These are phyloP conservation scores for Myriosclerotinia scirpicola DNA, from an alignment of 2,329 filamentous ascomycete genomes.

Conservation along the genomic window DNA sequence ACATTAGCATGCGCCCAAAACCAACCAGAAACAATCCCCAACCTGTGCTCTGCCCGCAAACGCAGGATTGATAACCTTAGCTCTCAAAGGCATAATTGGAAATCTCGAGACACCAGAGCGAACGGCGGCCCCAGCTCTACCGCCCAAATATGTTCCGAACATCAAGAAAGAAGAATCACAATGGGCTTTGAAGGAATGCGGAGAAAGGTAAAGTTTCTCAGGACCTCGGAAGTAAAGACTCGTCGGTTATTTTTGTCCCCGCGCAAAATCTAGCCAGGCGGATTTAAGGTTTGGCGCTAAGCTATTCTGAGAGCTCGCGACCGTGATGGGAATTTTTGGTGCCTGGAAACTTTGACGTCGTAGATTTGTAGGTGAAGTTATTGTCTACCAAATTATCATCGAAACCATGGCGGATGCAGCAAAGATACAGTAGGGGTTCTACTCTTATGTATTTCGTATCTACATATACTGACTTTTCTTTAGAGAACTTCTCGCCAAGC, in stretches of 20 bases:
- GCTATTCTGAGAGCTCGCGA: constrained; percentile 26
- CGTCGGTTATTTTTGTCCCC: constrained; percentile 25
- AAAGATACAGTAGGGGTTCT: constrained; percentile 64
- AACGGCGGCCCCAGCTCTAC: constrained; percentile 55
- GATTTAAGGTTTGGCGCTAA: constrained; percentile 32
- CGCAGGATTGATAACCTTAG: constrained; percentile 66
- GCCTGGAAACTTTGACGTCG: constrained; percentile 27
- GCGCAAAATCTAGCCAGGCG: constrained; percentile 20
- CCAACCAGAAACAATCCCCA: constrained; percentile 31
- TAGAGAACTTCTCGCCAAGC: constrained; percentile 87
- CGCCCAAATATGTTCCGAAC: constrained; percentile 56
- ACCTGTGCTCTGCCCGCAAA: constrained; percentile 55
- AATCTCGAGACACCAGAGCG: constrained; percentile 45
- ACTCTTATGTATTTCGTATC: background rate
- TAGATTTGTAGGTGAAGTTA: constrained; percentile 11
- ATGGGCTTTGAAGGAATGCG: constrained; percentile 26
- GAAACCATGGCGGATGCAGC: constrained; percentile 61
- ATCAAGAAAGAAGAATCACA: constrained; percentile 46
- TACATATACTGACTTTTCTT: constrained; percentile 30
- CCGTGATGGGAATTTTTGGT: constrained; percentile 31
- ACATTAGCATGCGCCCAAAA: constrained; percentile 29
- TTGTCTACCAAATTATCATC: constrained; percentile 33
- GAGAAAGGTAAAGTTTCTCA: constrained; percentile 25
- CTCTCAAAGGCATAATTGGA: constrained; percentile 74
- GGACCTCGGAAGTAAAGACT: constrained; percentile 21